Base-by-base conservation (phyloP, 2,329 filamentous ascomycete genomes). In the Arachnomyces sp. region DNA sequence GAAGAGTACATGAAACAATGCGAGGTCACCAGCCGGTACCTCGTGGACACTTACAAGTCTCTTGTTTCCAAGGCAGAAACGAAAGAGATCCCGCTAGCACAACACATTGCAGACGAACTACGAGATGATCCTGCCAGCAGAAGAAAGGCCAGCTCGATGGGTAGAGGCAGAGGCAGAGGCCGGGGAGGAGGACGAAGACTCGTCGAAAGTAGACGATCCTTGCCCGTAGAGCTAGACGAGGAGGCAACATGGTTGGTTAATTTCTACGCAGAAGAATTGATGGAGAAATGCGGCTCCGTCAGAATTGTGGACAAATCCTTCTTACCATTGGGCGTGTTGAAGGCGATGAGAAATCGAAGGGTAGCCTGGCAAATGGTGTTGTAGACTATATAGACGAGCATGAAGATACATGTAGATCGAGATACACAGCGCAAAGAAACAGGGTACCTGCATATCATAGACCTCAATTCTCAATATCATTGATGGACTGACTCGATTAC, bases 361-460 rank as follows among this genome's bases (percentile, higher is more conserved):
- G 62, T 68, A 8, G 59, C 51, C 31, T 67, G 65, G 63, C 63
- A 61, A 41, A 64, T 65, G 63, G 56, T 63, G 3, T 44, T 66
- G 16, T 66, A 56, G 39, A 14, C 6, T 30, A 34, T 34, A n/a
- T n/a, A n/a, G n/a, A n/a, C n/a, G n/a, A n/a, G n/a, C n/a, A n/a
- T n/a, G n/a, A n/a, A n/a, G 17, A 14, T 37, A 16, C 29, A 17
- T 25, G 25, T 13, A 25, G 21, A 25, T 25, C 21, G 21, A 25
- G 21, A 25, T 25, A 25, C 9, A 5, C 5, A 25, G 5, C 21
- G 9, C 21, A 25, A 25, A 25, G 9, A 9, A 25, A 9, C 21
- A 25, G 21, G 21, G 21, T 25, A 25, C 21, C 5, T 25, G 21
- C 21, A 25, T 25, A 25, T 9, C 9, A 9, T 25, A 25, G 5